Percentiles rank a stretch among this genome's conserved stretches.
These are phyloP conservation scores for Fusarium sp. DNA, from an alignment of 2,329 filamentous ascomycete genomes.

Conservation along the genomic window DNA sequence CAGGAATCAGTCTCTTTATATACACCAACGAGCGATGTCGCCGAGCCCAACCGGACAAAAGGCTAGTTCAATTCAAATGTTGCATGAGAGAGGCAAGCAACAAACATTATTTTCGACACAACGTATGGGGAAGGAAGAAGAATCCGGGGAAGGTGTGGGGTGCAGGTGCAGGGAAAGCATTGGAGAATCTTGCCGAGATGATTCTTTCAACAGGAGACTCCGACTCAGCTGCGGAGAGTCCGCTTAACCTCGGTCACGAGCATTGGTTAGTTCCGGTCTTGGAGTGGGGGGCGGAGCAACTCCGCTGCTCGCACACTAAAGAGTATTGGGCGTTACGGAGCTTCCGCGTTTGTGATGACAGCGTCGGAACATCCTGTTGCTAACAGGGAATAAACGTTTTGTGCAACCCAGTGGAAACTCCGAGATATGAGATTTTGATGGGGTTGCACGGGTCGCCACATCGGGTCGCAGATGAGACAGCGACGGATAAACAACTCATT, in stretches of 20 bases:
- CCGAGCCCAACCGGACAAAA: not conserved
- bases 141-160: not conserved
- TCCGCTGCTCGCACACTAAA: not conserved
- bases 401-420: not conserved
- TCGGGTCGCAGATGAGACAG: not conserved
- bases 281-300: not conserved
- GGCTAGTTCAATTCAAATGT: not conserved
- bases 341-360: not conserved
- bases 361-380: not conserved
- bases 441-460: conserved; percentile 16
- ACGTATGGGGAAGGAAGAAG: not conserved
- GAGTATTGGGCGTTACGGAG: not conserved
- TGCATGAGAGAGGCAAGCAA: not conserved
- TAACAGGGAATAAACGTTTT: not conserved
- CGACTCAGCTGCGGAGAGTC: not conserved
- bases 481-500: conserved; percentile 16
- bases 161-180: not conserved
- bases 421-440: not conserved
- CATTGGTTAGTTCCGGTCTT: too few relatives aligned
- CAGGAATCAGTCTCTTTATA: conserved; percentile 22
- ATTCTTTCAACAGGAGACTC: not conserved
- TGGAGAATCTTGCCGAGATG: not conserved
- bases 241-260: too few relatives aligned
- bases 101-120: not conserved
- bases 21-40: not conserved